Conservation (phyloP, 768 basidiomycete genomes). For the Piloderma croceum region DNA sequence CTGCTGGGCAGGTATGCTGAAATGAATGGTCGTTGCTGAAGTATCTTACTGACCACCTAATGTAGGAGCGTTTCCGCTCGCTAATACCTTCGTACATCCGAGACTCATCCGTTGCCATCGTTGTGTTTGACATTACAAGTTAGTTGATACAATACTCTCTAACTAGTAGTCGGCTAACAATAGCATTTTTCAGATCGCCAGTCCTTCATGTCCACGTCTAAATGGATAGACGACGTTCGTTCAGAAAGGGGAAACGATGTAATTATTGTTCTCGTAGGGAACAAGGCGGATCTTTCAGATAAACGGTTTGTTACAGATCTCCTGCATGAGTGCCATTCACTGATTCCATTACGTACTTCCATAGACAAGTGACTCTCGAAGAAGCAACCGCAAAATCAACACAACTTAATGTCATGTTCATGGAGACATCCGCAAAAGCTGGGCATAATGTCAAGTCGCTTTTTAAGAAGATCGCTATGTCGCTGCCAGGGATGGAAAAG, state of each 20-base stretch:
- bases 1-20: conserved; percentile 77
- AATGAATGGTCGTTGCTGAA: not conserved
- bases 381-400: conserved; percentile 91
- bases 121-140: conserved; percentile 99
- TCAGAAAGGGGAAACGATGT: conserved; percentile 97
- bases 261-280: conserved; percentile 96
- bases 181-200: conserved; percentile 62
- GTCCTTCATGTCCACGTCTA: conserved; percentile 96
- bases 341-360: conserved; percentile 9
- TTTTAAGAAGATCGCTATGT: conserved; percentile 99
- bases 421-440: conserved; percentile 99
- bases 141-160: conserved; percentile 29
- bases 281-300: conserved; percentile 98
- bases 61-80: conserved; percentile 91
- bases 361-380: conserved; percentile 96
- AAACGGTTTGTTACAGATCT: conserved; percentile 65
- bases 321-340: conserved; percentile 3
- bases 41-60: not conserved
- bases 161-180: conserved; percentile 7
- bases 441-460: conserved; percentile 98
- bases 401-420: conserved; percentile 93
- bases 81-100: conserved; percentile 98
- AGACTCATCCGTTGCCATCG: conserved; percentile 97
- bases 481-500: conserved; percentile 93
- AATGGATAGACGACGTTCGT: conserved; percentile 99